Conservation (phyloP, 2,329 filamentous ascomycete species). For the Aspergillus chevalieri region DNA sequence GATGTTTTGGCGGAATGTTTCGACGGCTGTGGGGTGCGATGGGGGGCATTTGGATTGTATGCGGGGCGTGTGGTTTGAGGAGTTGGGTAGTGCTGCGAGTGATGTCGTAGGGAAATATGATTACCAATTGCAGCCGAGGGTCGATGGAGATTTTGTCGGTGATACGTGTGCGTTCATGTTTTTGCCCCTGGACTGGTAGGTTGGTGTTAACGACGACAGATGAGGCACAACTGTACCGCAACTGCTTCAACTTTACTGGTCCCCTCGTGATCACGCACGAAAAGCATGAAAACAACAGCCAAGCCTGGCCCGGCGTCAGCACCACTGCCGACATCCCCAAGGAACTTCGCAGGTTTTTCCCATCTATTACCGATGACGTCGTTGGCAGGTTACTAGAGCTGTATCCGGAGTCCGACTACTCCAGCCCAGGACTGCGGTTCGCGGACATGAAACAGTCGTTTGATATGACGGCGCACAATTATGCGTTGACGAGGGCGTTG, state of each 20-base stretch:
- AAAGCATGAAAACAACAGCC: constrained; percentile 29
- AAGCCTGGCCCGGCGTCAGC: constrained; percentile 24
- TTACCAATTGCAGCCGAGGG: constrained; percentile 33
- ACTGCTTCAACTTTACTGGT: constrained; percentile 31
- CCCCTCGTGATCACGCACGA: constrained; percentile 32
- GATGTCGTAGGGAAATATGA: constrained; percentile 19
- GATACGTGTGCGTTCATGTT: constrained; percentile 17
- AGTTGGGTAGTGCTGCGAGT: constrained; percentile 22
- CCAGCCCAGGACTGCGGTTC: constrained; percentile 29
- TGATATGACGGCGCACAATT: constrained; percentile 28
- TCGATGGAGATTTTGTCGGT: constrained; percentile 31
- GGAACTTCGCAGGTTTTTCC: constrained; percentile 22
- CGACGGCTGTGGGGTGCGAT: constrained; percentile 23
- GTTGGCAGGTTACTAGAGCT: constrained; percentile 24
- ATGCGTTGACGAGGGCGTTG: constrained; percentile 29
- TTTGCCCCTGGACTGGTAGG: not conserved
- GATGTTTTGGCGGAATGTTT: constrained; percentile 28
- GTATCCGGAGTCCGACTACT: constrained; percentile 26
- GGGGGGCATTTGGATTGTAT: constrained; percentile 26
- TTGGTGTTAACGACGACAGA: constrained; percentile 3
- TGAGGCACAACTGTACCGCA: constrained; percentile 32
- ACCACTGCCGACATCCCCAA: constrained; percentile 27
- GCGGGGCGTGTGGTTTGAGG: constrained; percentile 23
- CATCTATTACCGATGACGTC: constrained; percentile 27
- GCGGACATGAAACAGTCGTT: constrained; percentile 33